Percentiles rank a stretch among this genome's conserved stretches.
phyloP scores from a whole-genome alignment of 1,284 basidiomycete genomes.

The Amylostereum areolatum region DNA sequence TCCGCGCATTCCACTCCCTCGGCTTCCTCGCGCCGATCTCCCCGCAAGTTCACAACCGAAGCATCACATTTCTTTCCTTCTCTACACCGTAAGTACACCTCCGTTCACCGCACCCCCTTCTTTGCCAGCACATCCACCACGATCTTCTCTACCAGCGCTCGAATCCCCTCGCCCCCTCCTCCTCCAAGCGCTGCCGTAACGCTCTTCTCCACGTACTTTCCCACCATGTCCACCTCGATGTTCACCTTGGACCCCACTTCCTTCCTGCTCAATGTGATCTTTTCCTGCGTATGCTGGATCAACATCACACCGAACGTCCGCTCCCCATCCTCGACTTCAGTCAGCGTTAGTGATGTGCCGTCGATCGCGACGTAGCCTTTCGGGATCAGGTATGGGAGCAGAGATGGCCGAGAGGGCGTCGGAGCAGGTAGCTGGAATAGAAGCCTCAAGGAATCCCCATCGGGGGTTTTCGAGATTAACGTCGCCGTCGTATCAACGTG shows the following conservation, averaged over 20 bases:
- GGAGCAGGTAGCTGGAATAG: conserved; percentile 71
- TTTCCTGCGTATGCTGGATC: conserved; percentile 89
- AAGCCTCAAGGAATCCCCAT: conserved; percentile 86
- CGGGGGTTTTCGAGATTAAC: conserved; percentile 59
- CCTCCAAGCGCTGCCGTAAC: conserved; percentile 70
- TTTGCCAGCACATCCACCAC: conserved; percentile 63
- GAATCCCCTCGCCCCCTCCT: conserved; percentile 47
- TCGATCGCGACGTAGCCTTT: conserved; percentile 97
- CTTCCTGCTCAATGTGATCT: conserved; percentile 82
- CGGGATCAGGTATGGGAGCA: conserved; percentile 84
- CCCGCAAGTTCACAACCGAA: too few relatives aligned
- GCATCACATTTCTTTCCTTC: too few relatives aligned
- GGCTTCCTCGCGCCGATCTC: too few relatives aligned
- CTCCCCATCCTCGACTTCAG: conserved; percentile 67
- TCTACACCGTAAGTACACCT: too few relatives aligned
- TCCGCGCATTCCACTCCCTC: too few relatives aligned
- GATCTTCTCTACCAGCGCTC: conserved; percentile 60
- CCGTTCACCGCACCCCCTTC: conserved; percentile 28
- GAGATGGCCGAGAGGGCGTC: conserved; percentile 53
- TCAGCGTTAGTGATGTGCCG: conserved; percentile 91
- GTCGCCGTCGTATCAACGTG: conserved; percentile 91
- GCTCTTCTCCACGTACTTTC: conserved; percentile 82
- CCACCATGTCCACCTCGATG: conserved; percentile 92
- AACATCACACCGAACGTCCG: conserved; percentile 90
- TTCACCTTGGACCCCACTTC: conserved; percentile 80